These are phyloP conservation scores for Elsinoe necatrix DNA, from an alignment of 2,329 filamentous ascomycete species.

Conservation along the genomic window DNA sequence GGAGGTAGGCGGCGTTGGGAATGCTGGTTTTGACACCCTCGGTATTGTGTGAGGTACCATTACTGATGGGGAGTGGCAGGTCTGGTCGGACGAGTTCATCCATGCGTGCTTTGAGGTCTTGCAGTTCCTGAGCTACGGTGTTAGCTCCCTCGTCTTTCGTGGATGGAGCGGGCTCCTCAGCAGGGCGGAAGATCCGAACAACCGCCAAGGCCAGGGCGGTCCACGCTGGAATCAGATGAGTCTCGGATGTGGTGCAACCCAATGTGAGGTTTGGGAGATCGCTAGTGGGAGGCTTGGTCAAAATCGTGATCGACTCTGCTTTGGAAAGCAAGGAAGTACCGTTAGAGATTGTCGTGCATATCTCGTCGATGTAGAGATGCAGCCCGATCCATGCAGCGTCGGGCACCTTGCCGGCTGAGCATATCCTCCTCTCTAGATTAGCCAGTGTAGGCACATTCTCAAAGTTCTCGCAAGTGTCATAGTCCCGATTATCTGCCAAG, in stretches of 20 bases:
- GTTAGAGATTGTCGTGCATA: constrained; percentile 14
- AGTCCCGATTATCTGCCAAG: constrained; percentile 28
- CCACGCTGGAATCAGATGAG: constrained; percentile 8
- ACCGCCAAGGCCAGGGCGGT: background rate
- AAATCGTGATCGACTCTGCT: background rate
- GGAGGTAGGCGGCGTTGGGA: background rate
- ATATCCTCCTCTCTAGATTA: constrained; percentile 16
- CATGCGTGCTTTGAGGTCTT: background rate
- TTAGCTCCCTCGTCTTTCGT: background rate
- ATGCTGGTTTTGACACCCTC: background rate
- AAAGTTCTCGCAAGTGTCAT: constrained; percentile 28
- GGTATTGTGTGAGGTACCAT: background rate
- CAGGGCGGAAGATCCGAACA: background rate
- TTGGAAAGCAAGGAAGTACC: constrained; percentile 14
- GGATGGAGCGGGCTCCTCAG: background rate
- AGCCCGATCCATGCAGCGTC: constrained; percentile 20
- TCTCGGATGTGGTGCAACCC: constrained; percentile 9
- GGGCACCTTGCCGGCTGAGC: constrained; percentile 19
- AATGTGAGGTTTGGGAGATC: constrained; percentile 17
- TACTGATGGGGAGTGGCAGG: background rate
- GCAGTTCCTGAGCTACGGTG: background rate
- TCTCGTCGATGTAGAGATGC: constrained; percentile 18
- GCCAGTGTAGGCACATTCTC: constrained; percentile 16
- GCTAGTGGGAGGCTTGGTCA: constrained; percentile 3
- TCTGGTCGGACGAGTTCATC: background rate